Percentiles rank a stretch among this genome's conserved stretches.
Evolutionary conservation across 345 rosid species (phyloP).

Genomic region (Eucalyptus microcorys): DNA sequence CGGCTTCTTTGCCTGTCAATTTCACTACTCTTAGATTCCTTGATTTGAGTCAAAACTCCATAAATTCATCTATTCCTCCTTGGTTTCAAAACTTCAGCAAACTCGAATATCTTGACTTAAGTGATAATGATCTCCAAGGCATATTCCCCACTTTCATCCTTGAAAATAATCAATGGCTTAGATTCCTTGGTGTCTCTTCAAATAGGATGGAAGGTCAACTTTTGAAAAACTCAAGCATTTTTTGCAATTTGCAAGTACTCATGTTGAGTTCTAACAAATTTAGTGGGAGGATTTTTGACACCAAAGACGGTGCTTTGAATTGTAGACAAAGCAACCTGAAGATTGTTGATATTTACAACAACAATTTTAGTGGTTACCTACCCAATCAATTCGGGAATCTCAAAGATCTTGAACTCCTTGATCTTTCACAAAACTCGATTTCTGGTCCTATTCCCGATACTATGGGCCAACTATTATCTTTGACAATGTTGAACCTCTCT

Average conservation of each 20-base stretch:
- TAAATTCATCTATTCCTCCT: background rate
- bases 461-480: background rate
- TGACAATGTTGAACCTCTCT: background rate
- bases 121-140: background rate
- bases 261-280: background rate
- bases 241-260: background rate
- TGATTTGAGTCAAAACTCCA: background rate
- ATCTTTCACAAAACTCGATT: background rate
- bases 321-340: background rate
- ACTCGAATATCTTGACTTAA: background rate
- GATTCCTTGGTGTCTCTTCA: background rate
- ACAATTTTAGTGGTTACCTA: conserved; percentile 1
- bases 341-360: background rate
- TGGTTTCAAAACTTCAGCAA: background rate
- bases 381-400: background rate
- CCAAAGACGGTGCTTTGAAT: background rate
- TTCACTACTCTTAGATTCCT: background rate
- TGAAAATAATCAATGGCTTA: background rate
- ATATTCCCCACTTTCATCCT: background rate
- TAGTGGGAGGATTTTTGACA: background rate
- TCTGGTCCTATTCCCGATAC: conserved; percentile 6
- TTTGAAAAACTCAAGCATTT: background rate
- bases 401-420: background rate
- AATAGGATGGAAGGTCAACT: background rate
- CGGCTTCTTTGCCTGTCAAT: background rate